These are phyloP conservation scores for Grammothele lineata DNA, from an alignment of 768 basidiomycete genomes.

Conservation along the genomic window DNA sequence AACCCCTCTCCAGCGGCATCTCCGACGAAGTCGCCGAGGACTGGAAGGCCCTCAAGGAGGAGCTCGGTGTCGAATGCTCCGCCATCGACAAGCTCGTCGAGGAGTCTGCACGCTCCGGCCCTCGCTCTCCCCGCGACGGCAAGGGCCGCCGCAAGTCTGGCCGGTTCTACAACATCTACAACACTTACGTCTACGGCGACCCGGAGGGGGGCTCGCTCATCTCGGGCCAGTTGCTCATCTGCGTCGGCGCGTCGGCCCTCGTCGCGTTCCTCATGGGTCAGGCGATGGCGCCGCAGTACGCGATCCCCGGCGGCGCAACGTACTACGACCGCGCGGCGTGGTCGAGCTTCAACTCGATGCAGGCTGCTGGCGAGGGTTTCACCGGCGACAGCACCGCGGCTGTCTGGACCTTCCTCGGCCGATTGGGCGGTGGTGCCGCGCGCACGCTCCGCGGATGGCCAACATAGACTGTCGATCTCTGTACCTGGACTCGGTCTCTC, in stretches of 20 bases:
- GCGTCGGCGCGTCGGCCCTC: conserved; percentile 58
- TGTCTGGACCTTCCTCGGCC: conserved; percentile 67
- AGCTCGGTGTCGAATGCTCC: conserved; percentile 71
- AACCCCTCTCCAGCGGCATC: conserved; percentile 46
- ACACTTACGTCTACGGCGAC: conserved; percentile 56
- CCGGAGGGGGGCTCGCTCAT: conserved; percentile 31
- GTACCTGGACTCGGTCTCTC: too few species aligned
- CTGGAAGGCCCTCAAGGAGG: conserved; percentile 76
- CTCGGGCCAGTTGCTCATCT: conserved; percentile 46
- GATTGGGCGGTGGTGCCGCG: conserved; percentile 72
- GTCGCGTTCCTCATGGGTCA: conserved; percentile 60
- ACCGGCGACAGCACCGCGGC: conserved; percentile 48
- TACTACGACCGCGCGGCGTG: conserved; percentile 77
- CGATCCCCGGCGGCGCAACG: conserved; percentile 61
- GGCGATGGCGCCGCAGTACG: conserved; percentile 51
- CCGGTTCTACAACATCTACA: conserved; percentile 84
- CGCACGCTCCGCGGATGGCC: conserved; percentile 77
- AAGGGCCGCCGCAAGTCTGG: conserved; percentile 31
- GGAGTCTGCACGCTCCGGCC: conserved; percentile 34
- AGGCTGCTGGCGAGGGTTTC: conserved; percentile 69
- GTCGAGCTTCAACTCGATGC: conserved; percentile 74
- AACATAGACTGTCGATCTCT: conserved; percentile 48
- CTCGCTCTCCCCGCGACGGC: conserved; percentile 22
- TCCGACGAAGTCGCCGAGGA: conserved; percentile 67
- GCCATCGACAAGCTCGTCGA: conserved; percentile 74